Percentiles rank a stretch among this genome's conserved stretches.
Conservation (phyloP, 2,329 filamentous ascomycete genomes). For the Verticillium alfalfae region DNA sequence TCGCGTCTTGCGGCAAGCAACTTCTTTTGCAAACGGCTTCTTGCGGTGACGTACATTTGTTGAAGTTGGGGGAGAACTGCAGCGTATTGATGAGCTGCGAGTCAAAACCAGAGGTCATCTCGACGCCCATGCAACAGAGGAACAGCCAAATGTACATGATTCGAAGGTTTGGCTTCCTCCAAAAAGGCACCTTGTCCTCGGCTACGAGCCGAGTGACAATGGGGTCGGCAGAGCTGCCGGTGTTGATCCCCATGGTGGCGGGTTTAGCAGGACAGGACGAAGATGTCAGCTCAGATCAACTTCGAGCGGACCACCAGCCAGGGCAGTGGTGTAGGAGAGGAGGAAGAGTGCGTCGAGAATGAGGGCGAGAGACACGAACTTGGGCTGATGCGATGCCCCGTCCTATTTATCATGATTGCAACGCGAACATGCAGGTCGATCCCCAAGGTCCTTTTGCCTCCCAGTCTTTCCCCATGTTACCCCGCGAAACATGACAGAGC, state of each 20-base stretch:
- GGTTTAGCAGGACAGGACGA: not conserved
- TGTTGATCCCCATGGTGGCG: slow-evolving; percentile 2
- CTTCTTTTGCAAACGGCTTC: too few species aligned
- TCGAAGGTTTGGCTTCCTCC: slow-evolving; percentile 48
- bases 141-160: slow-evolving; percentile 46
- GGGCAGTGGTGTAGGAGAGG: not conserved
- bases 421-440: not conserved
- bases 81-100: slow-evolving; percentile 36
- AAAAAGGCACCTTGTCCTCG: slow-evolving; percentile 36
- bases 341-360: not conserved
- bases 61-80: slow-evolving; percentile 22
- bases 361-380: not conserved
- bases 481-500: not conserved
- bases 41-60: not conserved
- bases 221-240: slow-evolving; percentile 14
- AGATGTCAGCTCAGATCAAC: not conserved
- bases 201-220: slow-evolving; percentile 22
- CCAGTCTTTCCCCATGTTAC: not conserved
- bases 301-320: not conserved
- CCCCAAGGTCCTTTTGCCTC: not conserved
- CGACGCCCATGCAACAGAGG: slow-evolving; percentile 48
- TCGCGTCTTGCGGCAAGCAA: not conserved
- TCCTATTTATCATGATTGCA: not conserved
- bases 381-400: not conserved
- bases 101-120: slow-evolving; percentile 53